These are phyloP conservation scores for Cyclaneusma minus DNA, from an alignment of 2,329 filamentous ascomycete species.

Conservation along the genomic window DNA sequence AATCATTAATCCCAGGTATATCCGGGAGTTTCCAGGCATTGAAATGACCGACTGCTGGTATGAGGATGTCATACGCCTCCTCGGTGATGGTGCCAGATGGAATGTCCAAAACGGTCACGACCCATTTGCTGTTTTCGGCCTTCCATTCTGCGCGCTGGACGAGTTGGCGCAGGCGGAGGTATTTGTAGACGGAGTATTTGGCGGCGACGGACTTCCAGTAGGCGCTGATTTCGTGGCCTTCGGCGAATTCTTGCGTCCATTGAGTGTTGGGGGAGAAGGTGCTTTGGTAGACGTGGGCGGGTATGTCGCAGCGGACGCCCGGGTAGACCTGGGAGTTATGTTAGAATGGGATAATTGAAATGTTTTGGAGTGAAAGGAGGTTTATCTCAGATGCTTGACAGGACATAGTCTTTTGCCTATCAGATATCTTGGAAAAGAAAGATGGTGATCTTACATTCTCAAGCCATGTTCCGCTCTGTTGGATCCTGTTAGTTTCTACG, in stretches of 20 bases:
- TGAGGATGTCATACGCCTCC: constrained; percentile 41
- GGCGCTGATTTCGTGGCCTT: constrained; percentile 47
- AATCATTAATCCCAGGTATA: constrained; percentile 39
- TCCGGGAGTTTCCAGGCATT: constrained; percentile 49
- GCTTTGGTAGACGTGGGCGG: constrained; percentile 54
- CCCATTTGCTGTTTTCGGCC: constrained; percentile 35
- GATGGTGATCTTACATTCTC: no score
- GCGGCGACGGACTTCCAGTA: constrained; percentile 49
- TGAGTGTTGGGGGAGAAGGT: constrained; percentile 52
- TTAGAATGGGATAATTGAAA: constrained; percentile 13
- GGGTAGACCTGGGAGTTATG: constrained; percentile 42
- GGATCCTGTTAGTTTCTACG: constrained; percentile 5
- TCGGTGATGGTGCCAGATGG: constrained; percentile 21
- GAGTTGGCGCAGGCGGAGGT: constrained; percentile 36
- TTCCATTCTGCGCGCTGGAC: constrained; percentile 43
- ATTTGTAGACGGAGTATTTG: constrained; percentile 48
- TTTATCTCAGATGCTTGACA: constrained; percentile 25
- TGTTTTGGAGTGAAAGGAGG: not conserved
- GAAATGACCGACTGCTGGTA: constrained; percentile 50
- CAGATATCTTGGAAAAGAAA: constrained; percentile 13
- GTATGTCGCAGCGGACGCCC: constrained; percentile 52
- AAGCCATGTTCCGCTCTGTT: constrained; percentile 32
- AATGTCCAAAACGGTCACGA: constrained; percentile 21
- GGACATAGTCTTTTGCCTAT: constrained; percentile 1
- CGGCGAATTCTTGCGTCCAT: constrained; percentile 54